A percentile compares a stretch with the other conserved stretches of the same genome.
Evolutionary conservation across 164 flowering plant species (phyloP).

Genomic region (Litsea cubeba): DNA sequence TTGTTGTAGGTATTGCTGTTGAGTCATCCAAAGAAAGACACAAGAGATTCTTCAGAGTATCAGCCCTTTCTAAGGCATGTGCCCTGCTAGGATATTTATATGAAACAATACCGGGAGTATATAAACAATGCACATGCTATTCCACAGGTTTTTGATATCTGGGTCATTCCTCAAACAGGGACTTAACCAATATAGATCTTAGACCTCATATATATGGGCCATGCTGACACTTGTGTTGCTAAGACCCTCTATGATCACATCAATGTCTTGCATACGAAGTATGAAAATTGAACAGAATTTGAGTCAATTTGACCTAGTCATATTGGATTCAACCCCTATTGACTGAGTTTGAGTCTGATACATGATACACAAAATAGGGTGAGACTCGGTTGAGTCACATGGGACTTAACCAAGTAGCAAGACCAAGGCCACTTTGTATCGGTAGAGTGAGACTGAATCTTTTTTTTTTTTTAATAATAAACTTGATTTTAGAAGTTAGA

Average conservation of each 20-base stretch:
- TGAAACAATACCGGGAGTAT: background rate
- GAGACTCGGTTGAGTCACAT: too few relatives aligned
- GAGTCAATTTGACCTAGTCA: too few relatives aligned
- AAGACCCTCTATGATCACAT: background rate
- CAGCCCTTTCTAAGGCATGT: conserved; percentile 61
- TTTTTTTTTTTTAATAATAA: too few relatives aligned
- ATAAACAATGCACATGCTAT: background rate
- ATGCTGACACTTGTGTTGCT: background rate
- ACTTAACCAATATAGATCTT: background rate
- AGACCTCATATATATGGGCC: background rate
- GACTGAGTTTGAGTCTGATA: too few relatives aligned
- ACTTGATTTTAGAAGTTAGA: too few relatives aligned
- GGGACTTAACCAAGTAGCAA: too few relatives aligned
- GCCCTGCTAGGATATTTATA: background rate
- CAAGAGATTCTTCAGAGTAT: conserved; percentile 77
- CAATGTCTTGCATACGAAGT: background rate
- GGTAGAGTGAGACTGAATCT: too few relatives aligned
- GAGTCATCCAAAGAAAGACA: conserved; percentile 80
- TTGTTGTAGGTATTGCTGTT: conserved; percentile 58
- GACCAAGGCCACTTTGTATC: too few relatives aligned
- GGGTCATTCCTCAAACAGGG: background rate
- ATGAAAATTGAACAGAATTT: too few relatives aligned
- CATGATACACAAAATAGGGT: too few relatives aligned
- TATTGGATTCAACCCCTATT: too few relatives aligned
- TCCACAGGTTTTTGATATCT: background rate